Evolutionary conservation across 2,329 filamentous ascomycete genomes (phyloP).

Genomic region (Cladosporium sp.): DNA sequence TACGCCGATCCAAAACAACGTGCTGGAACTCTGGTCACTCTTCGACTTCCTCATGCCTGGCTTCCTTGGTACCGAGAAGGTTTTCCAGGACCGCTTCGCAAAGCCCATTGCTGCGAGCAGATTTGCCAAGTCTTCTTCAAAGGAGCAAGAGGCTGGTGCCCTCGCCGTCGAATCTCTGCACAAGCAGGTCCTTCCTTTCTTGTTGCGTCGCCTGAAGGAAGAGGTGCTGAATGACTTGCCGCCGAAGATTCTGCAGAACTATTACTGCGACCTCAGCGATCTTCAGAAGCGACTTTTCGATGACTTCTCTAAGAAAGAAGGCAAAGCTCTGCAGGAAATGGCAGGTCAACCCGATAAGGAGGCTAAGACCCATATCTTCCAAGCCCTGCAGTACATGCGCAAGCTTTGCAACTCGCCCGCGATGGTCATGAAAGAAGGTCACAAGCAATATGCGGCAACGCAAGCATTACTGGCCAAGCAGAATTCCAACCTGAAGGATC

Average conservation of each 20-base stretch:
- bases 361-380: conserved; percentile 97
- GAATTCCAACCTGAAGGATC: conserved; percentile 78
- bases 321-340: conserved; percentile 76
- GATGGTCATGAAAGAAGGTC: conserved; percentile 90
- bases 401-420: conserved; percentile 98
- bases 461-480: conserved; percentile 75
- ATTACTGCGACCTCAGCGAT: conserved; percentile 97
- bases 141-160: conserved; percentile 95
- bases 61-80: conserved; percentile 91
- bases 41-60: conserved; percentile 99
- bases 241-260: conserved; percentile 98
- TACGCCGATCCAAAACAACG: conserved; percentile 97
- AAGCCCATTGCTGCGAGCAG: conserved; percentile 93
- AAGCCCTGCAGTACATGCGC: conserved; percentile 98
- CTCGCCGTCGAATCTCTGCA: conserved; percentile 96
- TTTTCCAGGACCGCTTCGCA: conserved; percentile 92
- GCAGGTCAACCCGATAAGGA: conserved; percentile 84
- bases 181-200: conserved; percentile 95
- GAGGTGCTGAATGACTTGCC: conserved; percentile 95
- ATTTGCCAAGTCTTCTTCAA: conserved; percentile 94
- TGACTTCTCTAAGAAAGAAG: conserved; percentile 91
- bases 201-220: conserved; percentile 93
- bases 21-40: conserved; percentile 92
- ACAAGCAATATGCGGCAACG: conserved; percentile 84
- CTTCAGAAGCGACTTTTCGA: conserved; percentile 94